Base-by-base conservation (phyloP, 169 alveolate genomes). In the Besnoitia besnoiti region DNA sequence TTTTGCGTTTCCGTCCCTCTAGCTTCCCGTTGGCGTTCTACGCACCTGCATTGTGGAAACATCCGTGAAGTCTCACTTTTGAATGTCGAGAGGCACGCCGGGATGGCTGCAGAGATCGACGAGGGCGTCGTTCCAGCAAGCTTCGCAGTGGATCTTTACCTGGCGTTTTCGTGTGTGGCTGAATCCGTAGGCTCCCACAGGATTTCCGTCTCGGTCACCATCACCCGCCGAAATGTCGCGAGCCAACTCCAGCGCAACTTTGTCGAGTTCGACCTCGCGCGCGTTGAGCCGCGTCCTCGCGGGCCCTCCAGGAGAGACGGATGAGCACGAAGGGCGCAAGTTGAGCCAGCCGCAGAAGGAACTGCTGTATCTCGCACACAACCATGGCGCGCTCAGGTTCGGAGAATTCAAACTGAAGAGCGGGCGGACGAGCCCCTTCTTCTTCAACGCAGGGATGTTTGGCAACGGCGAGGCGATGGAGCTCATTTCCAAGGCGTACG, bases 391-490 rank as follows among this genome's bases (percentile, higher is more conserved):
- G 37, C 61, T 89, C 82, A 50, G n/a, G 73, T 93, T 92, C 50
- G 95, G 95, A 10, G 73, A 37, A 35, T 92, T 92, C 80, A 89
- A 73, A 51, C 82, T 77, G 37, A 93, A 89, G 30, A 44, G 85
- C n/a, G 95, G 92, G 0, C 84, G 95, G 44, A 12, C 27, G 42
- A 49, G 91, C 46, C 95, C 95, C 37, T 93, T 33, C 59, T 89
- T 93, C 79, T 89, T 89, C 90, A 79, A 93, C 47, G 85, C 85
- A 7, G 95, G 95, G 30, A 30, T 47, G 67, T 93, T 92, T 67
- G 39, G 39, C 46, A 42, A 79, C 50, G 95, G 95, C 44, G 39
- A 42, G 21, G 82, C 67, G 39, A 49, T 92, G 67, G 49, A 27
- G 47, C 39, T n/a, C n/a, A 49, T 92, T 8, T 79, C 89, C 7